A percentile compares a stretch with the other conserved stretches of the same genome.
These are phyloP conservation scores for Thielaviopsis euricoi DNA, from an alignment of 2,329 filamentous ascomycete species.

Conservation along the genomic window DNA sequence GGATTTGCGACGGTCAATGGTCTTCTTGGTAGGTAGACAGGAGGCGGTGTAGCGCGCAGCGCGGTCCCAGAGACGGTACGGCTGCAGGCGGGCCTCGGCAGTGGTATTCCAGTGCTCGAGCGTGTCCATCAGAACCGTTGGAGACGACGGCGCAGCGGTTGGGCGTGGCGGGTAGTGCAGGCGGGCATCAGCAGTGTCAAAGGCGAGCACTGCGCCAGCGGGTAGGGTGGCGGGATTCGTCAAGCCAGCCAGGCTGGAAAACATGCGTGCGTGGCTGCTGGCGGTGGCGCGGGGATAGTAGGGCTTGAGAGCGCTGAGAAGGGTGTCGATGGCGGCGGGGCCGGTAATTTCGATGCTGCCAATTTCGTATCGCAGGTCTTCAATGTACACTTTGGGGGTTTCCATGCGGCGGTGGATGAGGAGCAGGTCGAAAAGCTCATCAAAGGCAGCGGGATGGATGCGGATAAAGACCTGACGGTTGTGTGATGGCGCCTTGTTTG, in stretches of 20 bases:
- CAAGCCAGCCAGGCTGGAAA: slow-evolving; percentile 36
- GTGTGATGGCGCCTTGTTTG: neutral
- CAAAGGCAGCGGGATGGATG: slow-evolving; percentile 67
- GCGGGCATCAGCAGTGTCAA: slow-evolving; percentile 64
- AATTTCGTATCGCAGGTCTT: slow-evolving; percentile 54
- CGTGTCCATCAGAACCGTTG: slow-evolving; percentile 33
- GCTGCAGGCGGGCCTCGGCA: slow-evolving; percentile 32
- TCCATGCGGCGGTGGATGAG: slow-evolving; percentile 39
- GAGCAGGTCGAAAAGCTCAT: slow-evolving; percentile 50
- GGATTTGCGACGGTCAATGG: slow-evolving; percentile 61
- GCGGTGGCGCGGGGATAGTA: slow-evolving; percentile 20
- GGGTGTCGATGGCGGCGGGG: slow-evolving; percentile 63
- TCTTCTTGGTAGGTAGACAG: slow-evolving; percentile 56
- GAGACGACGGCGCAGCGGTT: slow-evolving; percentile 21
- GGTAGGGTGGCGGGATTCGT: slow-evolving; percentile 57
- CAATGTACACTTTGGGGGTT: slow-evolving; percentile 43
- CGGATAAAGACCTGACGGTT: slow-evolving; percentile 44
- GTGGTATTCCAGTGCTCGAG: slow-evolving; percentile 46
- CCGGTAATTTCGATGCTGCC: slow-evolving; percentile 40
- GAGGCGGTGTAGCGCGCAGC: slow-evolving; percentile 47
- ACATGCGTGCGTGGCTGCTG: slow-evolving; percentile 29
- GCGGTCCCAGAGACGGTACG: slow-evolving; percentile 50
- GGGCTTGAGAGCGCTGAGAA: slow-evolving; percentile 51
- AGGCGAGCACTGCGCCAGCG: slow-evolving; percentile 50
- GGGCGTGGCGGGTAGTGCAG: slow-evolving; percentile 54